A percentile compares a stretch with the other conserved stretches of the same genome.
Conservation (phyloP, 192 early-diverging fungal genomes). For the Coemansia sp. region DNA sequence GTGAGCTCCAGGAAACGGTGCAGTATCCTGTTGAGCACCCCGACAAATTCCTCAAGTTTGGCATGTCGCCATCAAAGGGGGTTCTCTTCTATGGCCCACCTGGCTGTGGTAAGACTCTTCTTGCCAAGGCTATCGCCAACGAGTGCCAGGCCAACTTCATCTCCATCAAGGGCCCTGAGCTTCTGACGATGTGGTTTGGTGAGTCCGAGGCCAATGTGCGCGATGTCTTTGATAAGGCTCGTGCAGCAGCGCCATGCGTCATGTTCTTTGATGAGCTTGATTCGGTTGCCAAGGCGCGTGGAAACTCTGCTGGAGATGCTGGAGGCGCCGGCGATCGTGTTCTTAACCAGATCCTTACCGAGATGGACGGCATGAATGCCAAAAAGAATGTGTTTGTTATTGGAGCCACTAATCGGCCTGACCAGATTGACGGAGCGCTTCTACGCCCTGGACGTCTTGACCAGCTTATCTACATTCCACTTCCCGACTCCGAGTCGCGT, state of each 20-base stretch:
- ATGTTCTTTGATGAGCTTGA: slow-evolving; percentile 99
- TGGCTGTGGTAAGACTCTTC: slow-evolving; percentile 96
- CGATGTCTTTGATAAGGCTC: slow-evolving; percentile 98
- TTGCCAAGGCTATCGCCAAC: slow-evolving; percentile 99
- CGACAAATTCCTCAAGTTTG: slow-evolving; percentile 99
- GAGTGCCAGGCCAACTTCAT: slow-evolving; percentile 99
- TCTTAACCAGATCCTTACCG: slow-evolving; percentile 97
- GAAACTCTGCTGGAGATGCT: slow-evolving; percentile 72
- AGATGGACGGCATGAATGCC: slow-evolving; percentile 99
- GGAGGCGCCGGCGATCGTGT: slow-evolving; percentile 97
- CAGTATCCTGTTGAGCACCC: slow-evolving; percentile 99
- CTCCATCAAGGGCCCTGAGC: slow-evolving; percentile 97
- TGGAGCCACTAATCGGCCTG: slow-evolving; percentile 98
- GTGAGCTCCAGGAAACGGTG: slow-evolving; percentile 96
- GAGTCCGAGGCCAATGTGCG: slow-evolving; percentile 99
- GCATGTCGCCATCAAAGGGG: slow-evolving; percentile 90
- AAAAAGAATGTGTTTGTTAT: slow-evolving; percentile 99
- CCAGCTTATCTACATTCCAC: slow-evolving; percentile 97
- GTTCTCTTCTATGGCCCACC: slow-evolving; percentile 99
- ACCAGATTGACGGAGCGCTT: slow-evolving; percentile 96
- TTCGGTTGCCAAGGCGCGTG: slow-evolving; percentile 96
- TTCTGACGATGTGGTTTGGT: slow-evolving; percentile 99
- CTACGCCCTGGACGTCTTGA: slow-evolving; percentile 98
- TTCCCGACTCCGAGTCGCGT: slow-evolving; percentile 89
- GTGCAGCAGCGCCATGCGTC: slow-evolving; percentile 96